These are phyloP conservation scores for Cyberlindnera euphorbiae DNA, from an alignment of 805 yeast genomes.

Conservation along the genomic window DNA sequence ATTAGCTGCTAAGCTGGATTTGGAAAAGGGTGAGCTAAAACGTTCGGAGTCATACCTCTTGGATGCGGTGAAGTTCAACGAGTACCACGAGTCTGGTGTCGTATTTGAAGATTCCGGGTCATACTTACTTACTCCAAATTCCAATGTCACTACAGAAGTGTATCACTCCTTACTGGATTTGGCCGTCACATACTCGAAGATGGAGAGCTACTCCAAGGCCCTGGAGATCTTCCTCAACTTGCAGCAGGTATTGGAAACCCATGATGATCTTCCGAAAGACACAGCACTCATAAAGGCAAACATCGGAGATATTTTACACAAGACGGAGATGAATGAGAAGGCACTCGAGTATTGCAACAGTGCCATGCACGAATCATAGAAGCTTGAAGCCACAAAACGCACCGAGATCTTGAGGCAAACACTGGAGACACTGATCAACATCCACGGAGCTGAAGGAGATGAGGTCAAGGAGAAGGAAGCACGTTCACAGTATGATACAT, in stretches of 20 bases:
- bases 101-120: conserved; percentile 18
- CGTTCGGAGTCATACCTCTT: conserved; percentile 28
- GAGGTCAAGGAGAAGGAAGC: too few relatives aligned
- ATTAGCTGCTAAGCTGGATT: conserved; percentile 31
- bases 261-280: conserved; percentile 1
- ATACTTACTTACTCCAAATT: conserved; percentile 8
- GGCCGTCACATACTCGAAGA: conserved; percentile 21
- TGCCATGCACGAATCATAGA: conserved; percentile 30
- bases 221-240: conserved; percentile 33
- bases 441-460: too few relatives aligned
- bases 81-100: conserved; percentile 18
- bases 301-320: conserved; percentile 39
- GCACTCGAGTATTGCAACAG: conserved; percentile 40
- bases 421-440: conserved; percentile 27
- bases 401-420: conserved; percentile 37
- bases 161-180: conserved; percentile 23
- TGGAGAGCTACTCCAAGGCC: conserved; percentile 19
- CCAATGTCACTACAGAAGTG: conserved; percentile 21
- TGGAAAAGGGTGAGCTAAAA: conserved; percentile 15
- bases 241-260: conserved; percentile 14
- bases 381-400: conserved; percentile 29
- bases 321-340: conserved; percentile 26
- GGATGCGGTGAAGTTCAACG: conserved; percentile 27
- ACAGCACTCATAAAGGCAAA: conserved; percentile 36
- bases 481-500: too few relatives aligned